Percentiles rank a stretch among this genome's conserved stretches.
Conservation (phyloP, 2,329 filamentous ascomycete genomes). For the Anthostomella pinea region DNA sequence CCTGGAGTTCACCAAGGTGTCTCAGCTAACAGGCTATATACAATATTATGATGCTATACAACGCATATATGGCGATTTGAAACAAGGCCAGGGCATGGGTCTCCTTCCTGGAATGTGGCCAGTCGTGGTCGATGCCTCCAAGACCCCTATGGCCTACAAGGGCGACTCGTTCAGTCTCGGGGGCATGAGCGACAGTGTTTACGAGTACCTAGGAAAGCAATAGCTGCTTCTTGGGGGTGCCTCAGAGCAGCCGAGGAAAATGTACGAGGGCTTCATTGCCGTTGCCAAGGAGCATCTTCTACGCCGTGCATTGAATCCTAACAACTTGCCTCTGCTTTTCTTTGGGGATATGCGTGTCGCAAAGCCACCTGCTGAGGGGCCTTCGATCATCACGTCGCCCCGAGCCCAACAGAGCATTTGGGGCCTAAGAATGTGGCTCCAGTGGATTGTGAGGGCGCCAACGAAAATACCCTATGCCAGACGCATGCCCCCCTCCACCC, state of each 20-base stretch:
- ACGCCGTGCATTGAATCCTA: conserved; percentile 41
- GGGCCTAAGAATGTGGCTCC: too few species aligned
- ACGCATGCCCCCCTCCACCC: too few species aligned
- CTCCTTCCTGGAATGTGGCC: conserved; percentile 63
- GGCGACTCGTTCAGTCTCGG: conserved; percentile 55
- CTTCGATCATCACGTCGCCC: conserved; percentile 27
- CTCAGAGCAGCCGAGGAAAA: conserved; percentile 45
- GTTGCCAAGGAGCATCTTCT: conserved; percentile 45
- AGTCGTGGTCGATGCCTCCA: conserved; percentile 47
- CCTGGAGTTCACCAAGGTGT: conserved; percentile 63
- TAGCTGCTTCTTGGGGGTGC: conserved; percentile 64
- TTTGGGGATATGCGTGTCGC: conserved; percentile 43
- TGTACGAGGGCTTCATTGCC: conserved; percentile 45
- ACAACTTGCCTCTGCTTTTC: conserved; percentile 43
- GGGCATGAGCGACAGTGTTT: conserved; percentile 55
- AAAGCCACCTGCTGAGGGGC: conserved; percentile 20
- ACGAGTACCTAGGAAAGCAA: conserved; percentile 66
- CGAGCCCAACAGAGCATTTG: conserved; percentile 55
- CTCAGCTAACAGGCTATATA: conserved; percentile 58
- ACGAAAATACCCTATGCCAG: too few species aligned
- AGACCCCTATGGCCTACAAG: conserved; percentile 53
- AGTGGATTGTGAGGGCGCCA: too few species aligned
- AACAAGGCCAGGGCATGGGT: conserved; percentile 51
- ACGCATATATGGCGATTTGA: conserved; percentile 55
- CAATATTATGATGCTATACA: conserved; percentile 61